These are phyloP conservation scores for Lichenothelia convexa DNA, from an alignment of 495 filamentous ascomycete genomes.

Conservation along the genomic window DNA sequence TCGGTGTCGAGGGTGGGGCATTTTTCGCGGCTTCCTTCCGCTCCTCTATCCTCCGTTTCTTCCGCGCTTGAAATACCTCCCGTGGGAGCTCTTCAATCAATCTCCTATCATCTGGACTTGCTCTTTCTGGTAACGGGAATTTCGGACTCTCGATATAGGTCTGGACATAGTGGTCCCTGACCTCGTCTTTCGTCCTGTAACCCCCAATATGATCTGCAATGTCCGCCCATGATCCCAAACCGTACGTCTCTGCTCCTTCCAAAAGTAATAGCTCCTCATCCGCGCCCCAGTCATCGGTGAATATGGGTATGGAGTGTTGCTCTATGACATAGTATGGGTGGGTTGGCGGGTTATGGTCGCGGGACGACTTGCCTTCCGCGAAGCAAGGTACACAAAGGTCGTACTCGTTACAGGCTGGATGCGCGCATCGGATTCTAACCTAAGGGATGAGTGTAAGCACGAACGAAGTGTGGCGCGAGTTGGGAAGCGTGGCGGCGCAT, in stretches of 20 bases:
- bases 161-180: conserved; percentile 76
- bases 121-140: conserved; percentile 73
- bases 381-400: conserved; percentile 97
- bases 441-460: conserved; percentile 15
- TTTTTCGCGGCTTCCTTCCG: conserved; percentile 76
- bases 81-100: conserved; percentile 61
- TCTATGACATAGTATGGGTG: conserved; percentile 91
- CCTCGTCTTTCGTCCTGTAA: conserved; percentile 84
- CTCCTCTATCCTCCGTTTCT: conserved; percentile 88
- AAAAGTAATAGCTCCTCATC: conserved; percentile 87
- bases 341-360: conserved; percentile 63
- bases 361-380: conserved; percentile 52
- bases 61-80: conserved; percentile 81
- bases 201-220: conserved; percentile 97
- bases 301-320: conserved; percentile 94
- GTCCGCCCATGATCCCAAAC: conserved; percentile 91
- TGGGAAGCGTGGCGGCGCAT: background rate
- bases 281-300: conserved; percentile 85
- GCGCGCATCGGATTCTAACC: conserved; percentile 88
- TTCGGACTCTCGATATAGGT: conserved; percentile 66
- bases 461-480: background rate
- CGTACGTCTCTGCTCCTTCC: conserved; percentile 95
- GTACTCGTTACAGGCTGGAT: conserved; percentile 71
- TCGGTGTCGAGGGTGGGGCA: conserved; percentile 66
- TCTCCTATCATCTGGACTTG: conserved; percentile 61